These are phyloP conservation scores for Schizothecium vesticola DNA, from an alignment of 495 filamentous ascomycete genomes.

Conservation along the genomic window DNA sequence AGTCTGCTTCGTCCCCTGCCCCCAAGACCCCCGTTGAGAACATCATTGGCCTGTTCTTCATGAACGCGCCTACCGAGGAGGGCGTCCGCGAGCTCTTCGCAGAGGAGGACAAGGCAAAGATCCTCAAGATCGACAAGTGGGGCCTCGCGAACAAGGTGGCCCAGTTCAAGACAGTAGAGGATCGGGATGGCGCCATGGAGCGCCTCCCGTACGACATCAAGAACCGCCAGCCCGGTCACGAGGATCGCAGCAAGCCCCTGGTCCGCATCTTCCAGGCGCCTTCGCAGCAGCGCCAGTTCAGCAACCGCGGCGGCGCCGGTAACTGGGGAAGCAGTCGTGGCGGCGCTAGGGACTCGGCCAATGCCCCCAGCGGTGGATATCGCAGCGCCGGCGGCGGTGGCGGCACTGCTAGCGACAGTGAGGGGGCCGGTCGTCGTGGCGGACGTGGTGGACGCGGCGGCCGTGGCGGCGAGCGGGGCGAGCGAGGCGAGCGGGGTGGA, in stretches of 20 bases:
- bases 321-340: constrained; percentile 69
- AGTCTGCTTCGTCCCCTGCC: constrained; percentile 40
- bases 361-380: constrained; percentile 56
- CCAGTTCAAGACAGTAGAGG: constrained; percentile 69
- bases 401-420: constrained; percentile 68
- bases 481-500: constrained; percentile 33
- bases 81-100: constrained; percentile 71
- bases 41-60: constrained; percentile 77
- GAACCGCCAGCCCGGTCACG: constrained; percentile 46
- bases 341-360: constrained; percentile 34
- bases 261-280: constrained; percentile 75
- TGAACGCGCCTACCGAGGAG: constrained; percentile 69
- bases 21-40: constrained; percentile 39
- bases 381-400: constrained; percentile 59
- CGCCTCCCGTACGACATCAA: constrained; percentile 69
- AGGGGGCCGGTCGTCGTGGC: constrained; percentile 59
- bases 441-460: constrained; percentile 59
- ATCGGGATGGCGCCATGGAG: constrained; percentile 69
- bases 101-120: constrained; percentile 75
- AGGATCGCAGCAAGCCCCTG: constrained; percentile 66
- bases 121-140: constrained; percentile 70
- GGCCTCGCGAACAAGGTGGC: constrained; percentile 71
- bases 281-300: constrained; percentile 39
- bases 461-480: constrained; percentile 38
- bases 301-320: constrained; percentile 57